A percentile compares a stretch with the other conserved stretches of the same genome.
Evolutionary conservation across 2,329 filamentous ascomycete genomes (phyloP).

Genomic region (Calonectria crousiana): DNA sequence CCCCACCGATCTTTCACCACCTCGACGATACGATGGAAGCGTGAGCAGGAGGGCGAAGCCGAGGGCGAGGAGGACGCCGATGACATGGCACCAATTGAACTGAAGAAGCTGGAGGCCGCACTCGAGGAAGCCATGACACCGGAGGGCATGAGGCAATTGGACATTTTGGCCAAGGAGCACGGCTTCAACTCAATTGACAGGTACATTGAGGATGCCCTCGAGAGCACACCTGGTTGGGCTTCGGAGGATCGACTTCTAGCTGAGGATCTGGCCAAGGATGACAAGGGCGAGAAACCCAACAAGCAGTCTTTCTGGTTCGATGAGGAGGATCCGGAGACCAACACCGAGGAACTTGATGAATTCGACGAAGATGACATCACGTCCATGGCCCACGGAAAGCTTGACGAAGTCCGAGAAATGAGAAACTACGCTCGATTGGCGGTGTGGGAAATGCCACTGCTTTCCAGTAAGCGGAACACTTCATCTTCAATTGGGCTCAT

Average conservation of each 20-base stretch:
- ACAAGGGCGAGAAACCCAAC: slow-evolving; percentile 49
- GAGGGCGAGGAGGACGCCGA: slow-evolving; percentile 40
- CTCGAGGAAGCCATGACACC: slow-evolving; percentile 47
- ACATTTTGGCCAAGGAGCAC: slow-evolving; percentile 51
- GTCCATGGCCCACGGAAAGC: slow-evolving; percentile 83
- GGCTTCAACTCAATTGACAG: slow-evolving; percentile 50
- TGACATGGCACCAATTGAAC: slow-evolving; percentile 41
- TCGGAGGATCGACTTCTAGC: slow-evolving; percentile 49
- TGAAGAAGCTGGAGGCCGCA: slow-evolving; percentile 48
- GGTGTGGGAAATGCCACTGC: slow-evolving; percentile 95
- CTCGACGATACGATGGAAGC: slow-evolving; percentile 46
- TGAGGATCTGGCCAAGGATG: slow-evolving; percentile 47
- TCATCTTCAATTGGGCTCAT: too few species aligned
- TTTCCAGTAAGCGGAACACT: slow-evolving; percentile 76
- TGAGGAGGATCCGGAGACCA: slow-evolving; percentile 60
- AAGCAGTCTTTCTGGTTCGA: slow-evolving; percentile 62
- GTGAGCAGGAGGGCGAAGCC: slow-evolving; percentile 33
- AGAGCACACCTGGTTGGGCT: slow-evolving; percentile 45
- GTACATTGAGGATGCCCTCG: slow-evolving; percentile 45
- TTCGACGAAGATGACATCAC: slow-evolving; percentile 88
- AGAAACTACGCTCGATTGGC: slow-evolving; percentile 88
- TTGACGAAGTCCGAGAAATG: slow-evolving; percentile 89
- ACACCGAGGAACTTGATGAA: slow-evolving; percentile 68
- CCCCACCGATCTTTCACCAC: slow-evolving; percentile 48
- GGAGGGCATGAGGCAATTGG: slow-evolving; percentile 49